These are phyloP conservation scores for Quercus dentata DNA, from an alignment of 306 rosid genomes.

Conservation along the genomic window DNA sequence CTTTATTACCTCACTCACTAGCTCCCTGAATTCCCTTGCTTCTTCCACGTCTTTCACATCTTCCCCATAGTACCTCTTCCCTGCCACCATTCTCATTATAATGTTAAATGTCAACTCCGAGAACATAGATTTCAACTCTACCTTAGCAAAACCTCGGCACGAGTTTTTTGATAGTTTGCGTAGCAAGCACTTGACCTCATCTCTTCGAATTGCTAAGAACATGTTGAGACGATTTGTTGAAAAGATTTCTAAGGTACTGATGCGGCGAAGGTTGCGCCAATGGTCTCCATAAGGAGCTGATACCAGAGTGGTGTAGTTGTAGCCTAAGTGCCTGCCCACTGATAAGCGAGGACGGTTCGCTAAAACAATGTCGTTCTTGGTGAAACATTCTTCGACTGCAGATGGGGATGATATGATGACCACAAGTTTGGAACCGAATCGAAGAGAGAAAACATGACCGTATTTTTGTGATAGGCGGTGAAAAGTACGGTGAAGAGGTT, in stretches of 20 bases:
- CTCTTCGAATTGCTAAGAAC: constrained; percentile 31
- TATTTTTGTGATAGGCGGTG: constrained; percentile 36
- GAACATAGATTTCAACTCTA: constrained; percentile 34
- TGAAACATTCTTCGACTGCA: constrained; percentile 60
- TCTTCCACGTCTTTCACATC: constrained; percentile 33
- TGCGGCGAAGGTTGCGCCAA: constrained; percentile 85
- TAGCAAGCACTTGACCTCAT: constrained; percentile 39
- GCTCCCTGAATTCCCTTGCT: constrained; percentile 38
- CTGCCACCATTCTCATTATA: constrained; percentile 63
- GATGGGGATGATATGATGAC: constrained; percentile 50
- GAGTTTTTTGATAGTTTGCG: constrained; percentile 23
- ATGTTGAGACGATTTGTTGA: constrained; percentile 33
- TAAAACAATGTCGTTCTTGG: constrained; percentile 52
- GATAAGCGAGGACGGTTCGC: constrained; percentile 43
- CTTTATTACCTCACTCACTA: constrained; percentile 15
- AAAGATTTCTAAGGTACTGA: constrained; percentile 52
- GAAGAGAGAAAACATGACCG: constrained; percentile 35
- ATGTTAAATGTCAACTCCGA: constrained; percentile 53
- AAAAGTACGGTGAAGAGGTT: constrained; percentile 32
- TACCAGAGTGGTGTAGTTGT: constrained; percentile 31
- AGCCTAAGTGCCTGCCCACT: constrained; percentile 37
- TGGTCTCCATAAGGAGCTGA: constrained; percentile 56
- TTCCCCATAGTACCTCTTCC: constrained; percentile 49
- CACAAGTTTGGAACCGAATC: constrained; percentile 27
- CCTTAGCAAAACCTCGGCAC: constrained; percentile 10